Percentiles rank a stretch among this genome's conserved stretches.
Evolutionary conservation across 139 green algal species (phyloP).

Genomic region (Picochlorum sp.): DNA sequence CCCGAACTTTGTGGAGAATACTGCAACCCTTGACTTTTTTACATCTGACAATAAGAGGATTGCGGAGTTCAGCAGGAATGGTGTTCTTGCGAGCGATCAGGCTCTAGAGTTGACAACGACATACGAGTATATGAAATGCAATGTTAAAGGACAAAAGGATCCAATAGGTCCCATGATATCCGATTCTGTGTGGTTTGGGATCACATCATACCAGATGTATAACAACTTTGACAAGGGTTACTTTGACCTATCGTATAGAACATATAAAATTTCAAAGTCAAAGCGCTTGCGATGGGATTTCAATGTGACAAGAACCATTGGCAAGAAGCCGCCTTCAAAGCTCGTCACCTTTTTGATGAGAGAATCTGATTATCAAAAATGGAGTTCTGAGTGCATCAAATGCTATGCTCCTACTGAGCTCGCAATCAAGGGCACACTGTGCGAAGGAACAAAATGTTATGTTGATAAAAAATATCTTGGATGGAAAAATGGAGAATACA

Average conservation of each 20-base stretch:
- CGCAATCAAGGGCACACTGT: neutral
- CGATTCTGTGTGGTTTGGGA: neutral
- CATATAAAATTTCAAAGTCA: neutral
- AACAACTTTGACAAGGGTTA: neutral
- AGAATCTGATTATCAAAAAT: neutral
- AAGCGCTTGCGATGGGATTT: neutral
- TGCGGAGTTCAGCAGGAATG: neutral
- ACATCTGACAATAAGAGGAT: neutral
- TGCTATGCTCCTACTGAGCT: neutral
- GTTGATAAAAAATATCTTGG: neutral
- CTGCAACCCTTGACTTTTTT: constrained; percentile 1
- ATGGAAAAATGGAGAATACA: neutral
- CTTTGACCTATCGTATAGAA: neutral
- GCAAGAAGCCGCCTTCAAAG: neutral
- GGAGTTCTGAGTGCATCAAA: neutral
- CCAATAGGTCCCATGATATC: neutral
- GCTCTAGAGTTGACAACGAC: neutral
- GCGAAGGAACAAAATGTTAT: neutral
- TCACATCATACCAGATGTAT: neutral
- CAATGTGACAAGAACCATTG: neutral
- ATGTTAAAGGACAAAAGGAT: neutral
- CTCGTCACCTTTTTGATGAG: constrained; percentile 2
- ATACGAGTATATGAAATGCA: neutral
- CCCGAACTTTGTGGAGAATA: neutral
- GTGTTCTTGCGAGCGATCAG: neutral